phyloP scores from a whole-genome alignment of 208 protist species.

The Willaertia magna region DNA sequence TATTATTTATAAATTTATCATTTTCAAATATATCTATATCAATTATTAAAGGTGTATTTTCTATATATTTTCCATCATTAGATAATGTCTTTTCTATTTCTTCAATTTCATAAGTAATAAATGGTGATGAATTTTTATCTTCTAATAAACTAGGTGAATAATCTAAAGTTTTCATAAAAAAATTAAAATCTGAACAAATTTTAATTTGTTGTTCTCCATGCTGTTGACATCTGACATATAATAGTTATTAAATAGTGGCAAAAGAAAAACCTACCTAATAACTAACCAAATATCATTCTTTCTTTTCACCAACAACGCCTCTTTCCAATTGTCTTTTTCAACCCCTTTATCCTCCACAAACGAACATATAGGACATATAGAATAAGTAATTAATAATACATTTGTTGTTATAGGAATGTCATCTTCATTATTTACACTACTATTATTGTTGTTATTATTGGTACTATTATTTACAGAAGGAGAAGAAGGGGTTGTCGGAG shows the following conservation, averaged over 20 bases:
- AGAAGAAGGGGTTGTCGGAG: no score
- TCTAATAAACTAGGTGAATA: background rate
- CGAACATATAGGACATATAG: background rate
- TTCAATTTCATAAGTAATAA: background rate
- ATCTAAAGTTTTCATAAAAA: background rate
- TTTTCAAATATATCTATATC: background rate
- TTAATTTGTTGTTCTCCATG: background rate
- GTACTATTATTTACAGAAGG: no score
- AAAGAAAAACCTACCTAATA: no score
- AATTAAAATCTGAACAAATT: background rate
- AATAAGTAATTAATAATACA: background rate
- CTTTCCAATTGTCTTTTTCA: background rate
- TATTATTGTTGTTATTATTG: no score
- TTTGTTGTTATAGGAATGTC: no score
- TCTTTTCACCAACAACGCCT: background rate
- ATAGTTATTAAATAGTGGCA: no score
- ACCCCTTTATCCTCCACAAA: background rate
- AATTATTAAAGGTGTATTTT: background rate
- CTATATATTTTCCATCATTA: background rate
- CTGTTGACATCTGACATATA: no score
- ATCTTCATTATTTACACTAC: no score
- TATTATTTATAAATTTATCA: background rate
- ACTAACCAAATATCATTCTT: background rate
- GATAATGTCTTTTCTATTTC: background rate
- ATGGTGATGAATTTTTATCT: no score